phyloP scores from a whole-genome alignment of 2,329 filamentous ascomycete genomes.

The Pyrenophora tritici-repentis region DNA sequence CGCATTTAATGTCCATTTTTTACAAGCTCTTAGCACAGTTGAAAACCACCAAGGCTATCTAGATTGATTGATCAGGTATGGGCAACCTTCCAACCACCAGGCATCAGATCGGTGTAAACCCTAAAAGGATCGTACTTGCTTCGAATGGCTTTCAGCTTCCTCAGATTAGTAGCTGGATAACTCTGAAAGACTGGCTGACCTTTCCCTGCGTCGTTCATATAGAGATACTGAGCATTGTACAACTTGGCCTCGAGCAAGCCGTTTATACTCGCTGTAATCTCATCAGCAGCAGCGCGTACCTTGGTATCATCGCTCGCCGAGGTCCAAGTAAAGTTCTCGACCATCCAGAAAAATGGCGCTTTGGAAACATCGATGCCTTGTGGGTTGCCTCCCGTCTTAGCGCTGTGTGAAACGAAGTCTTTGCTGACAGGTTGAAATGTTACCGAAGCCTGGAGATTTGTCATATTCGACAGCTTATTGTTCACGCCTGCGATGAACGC shows the following conservation, averaged over 20 bases:
- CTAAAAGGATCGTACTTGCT: constrained; percentile 38
- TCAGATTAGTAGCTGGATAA: constrained; percentile 38
- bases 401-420: constrained; percentile 20
- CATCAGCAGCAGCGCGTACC: constrained; percentile 11
- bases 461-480: constrained; percentile 5
- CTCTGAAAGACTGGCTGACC: constrained; percentile 32
- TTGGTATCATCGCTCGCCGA: constrained; percentile 11
- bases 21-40: too few species aligned
- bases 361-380: constrained; percentile 21
- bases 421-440: constrained; percentile 30
- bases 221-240: constrained; percentile 15
- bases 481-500: constrained; percentile 16
- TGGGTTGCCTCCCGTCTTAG: constrained; percentile 25
- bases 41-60: too few species aligned
- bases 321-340: constrained; percentile 19
- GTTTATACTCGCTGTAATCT: constrained; percentile 17
- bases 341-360: constrained; percentile 26
- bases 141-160: constrained; percentile 35
- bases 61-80: neutral
- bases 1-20: too few species aligned
- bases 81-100: constrained; percentile 29
- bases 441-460: constrained; percentile 15
- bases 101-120: constrained; percentile 32
- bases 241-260: constrained; percentile 1
- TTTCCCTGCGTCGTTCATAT: constrained; percentile 35